Evolutionary conservation across 441 rosid species (phyloP).

Genomic region (Cnidoscolus chayamansa): DNA sequence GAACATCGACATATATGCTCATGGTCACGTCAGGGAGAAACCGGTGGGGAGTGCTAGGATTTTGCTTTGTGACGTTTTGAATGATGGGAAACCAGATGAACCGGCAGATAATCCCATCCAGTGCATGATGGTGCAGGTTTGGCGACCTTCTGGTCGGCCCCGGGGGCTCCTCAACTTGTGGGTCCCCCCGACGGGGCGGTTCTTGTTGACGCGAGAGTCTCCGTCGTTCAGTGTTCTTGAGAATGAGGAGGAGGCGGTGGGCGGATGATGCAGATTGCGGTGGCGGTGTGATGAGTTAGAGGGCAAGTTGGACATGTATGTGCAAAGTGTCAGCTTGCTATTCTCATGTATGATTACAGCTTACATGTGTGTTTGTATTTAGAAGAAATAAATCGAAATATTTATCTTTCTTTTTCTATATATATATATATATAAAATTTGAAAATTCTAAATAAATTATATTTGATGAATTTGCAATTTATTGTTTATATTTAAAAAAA

Average conservation of each 20-base stretch:
- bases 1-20: slow-evolving; percentile 18
- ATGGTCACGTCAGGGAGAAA: slow-evolving; percentile 23
- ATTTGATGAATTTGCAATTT: too few relatives aligned
- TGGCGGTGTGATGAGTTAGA: not conserved
- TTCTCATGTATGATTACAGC: too few relatives aligned
- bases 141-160: slow-evolving; percentile 22
- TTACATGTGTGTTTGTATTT: too few relatives aligned
- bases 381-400: too few relatives aligned
- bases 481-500: too few relatives aligned
- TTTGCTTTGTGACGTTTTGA: slow-evolving; percentile 22
- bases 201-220: slow-evolving; percentile 20
- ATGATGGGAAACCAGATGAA: slow-evolving; percentile 12
- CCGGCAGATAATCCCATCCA: slow-evolving; percentile 19
- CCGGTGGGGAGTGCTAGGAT: slow-evolving; percentile 20
- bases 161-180: slow-evolving; percentile 20
- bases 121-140: slow-evolving; percentile 20
- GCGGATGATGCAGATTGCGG: slow-evolving; percentile 4
- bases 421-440: too few relatives aligned
- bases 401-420: too few relatives aligned
- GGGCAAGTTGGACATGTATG: too few relatives aligned
- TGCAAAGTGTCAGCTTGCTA: too few relatives aligned
- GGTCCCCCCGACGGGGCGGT: slow-evolving; percentile 22
- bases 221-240: slow-evolving; percentile 8
- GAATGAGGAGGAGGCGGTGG: not conserved
- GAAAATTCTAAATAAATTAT: too few relatives aligned